Base-by-base conservation (phyloP, 768 basidiomycete species). In the Kockovaella imperatae region DNA sequence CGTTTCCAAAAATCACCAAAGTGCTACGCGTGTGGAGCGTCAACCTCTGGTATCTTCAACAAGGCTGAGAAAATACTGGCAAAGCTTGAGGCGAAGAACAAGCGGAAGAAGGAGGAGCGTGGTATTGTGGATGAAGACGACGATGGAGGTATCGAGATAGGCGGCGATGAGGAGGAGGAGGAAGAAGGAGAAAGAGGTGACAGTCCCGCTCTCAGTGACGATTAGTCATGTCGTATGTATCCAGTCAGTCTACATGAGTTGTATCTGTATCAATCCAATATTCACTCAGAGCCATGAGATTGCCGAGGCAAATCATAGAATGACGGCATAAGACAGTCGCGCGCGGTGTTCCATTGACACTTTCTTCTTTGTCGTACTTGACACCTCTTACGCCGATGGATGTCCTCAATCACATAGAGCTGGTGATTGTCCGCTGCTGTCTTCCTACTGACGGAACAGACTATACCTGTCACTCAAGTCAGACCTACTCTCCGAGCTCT, bases 11-110 rank as follows among this genome's bases (percentile, higher is more conserved):
- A 84, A 75, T 96, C 88, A 36, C 61, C 64, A 4, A 96, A 90
- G 72, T 99, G 95, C 59, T 78, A 87, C 44, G 95, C 91, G 8
- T 99, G 95, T 66, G 86, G 89, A 41, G 80, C 87, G 11, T 80
- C 89, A 0, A 97, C 95, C 0, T 86, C 83, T 14, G 95, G 93
- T 2, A 91, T 97, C 57, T 99, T 97, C 77, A 97, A 97, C 71
- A 72, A 71, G 56, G 42, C 91, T 84, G 38, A 90, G 86, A 95
- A 95, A 74, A 79, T 97, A 45, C 79, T 99, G 35, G 83, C 84
- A 54, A 91, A 86, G 76, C 72, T 86, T 72, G 81, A 83, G 67
- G 83, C 83, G 72, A 82, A 79, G 71, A 77, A 79, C 64, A 75
- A 79, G 69, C 77, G 67, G 45, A 68, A 71, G 42, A 63, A 71